These are phyloP conservation scores for Ziziphus jujuba DNA, from an alignment of 306 rosid genomes.

Conservation along the genomic window DNA sequence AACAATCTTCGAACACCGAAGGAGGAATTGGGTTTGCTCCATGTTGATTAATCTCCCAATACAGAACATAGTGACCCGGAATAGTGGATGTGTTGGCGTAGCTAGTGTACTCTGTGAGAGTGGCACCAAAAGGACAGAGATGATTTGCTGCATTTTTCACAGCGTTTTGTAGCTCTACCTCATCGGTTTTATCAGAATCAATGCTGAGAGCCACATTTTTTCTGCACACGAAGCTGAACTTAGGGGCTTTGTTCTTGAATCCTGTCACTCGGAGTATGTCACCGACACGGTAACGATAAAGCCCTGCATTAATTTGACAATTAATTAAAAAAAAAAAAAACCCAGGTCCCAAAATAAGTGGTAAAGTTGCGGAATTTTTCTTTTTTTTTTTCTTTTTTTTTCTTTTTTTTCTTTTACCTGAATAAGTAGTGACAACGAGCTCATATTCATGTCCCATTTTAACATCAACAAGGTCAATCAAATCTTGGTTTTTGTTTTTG, in stretches of 20 bases:
- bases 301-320: slow-evolving; percentile 35
- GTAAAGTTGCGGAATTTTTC: background rate
- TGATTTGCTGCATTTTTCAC: slow-evolving; percentile 41
- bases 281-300: slow-evolving; percentile 56
- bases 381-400: no score
- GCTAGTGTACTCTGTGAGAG: slow-evolving; percentile 56
- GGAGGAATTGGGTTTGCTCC: slow-evolving; percentile 30
- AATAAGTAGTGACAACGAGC: slow-evolving; percentile 64
- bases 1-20: slow-evolving; percentile 48
- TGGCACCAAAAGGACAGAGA: slow-evolving; percentile 32
- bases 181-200: slow-evolving; percentile 60
- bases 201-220: slow-evolving; percentile 57
- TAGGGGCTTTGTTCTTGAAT: slow-evolving; percentile 69
- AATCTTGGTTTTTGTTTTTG: slow-evolving; percentile 19
- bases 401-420: no score
- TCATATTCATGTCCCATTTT: slow-evolving; percentile 57
- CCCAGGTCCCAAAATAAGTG: background rate
- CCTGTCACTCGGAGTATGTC: slow-evolving; percentile 60
- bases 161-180: slow-evolving; percentile 62
- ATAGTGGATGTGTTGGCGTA: slow-evolving; percentile 45
- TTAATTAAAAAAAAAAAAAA: background rate
- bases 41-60: slow-evolving; percentile 51
- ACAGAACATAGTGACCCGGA: slow-evolving; percentile 59
- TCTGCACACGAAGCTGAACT: slow-evolving; percentile 58
- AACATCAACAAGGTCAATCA: slow-evolving; percentile 60